Evolutionary conservation across 2,329 filamentous ascomycete species (phyloP), one percentile per base, ranked within the genome.

Genomic region (Mycosphaerella arachidis): DNA sequence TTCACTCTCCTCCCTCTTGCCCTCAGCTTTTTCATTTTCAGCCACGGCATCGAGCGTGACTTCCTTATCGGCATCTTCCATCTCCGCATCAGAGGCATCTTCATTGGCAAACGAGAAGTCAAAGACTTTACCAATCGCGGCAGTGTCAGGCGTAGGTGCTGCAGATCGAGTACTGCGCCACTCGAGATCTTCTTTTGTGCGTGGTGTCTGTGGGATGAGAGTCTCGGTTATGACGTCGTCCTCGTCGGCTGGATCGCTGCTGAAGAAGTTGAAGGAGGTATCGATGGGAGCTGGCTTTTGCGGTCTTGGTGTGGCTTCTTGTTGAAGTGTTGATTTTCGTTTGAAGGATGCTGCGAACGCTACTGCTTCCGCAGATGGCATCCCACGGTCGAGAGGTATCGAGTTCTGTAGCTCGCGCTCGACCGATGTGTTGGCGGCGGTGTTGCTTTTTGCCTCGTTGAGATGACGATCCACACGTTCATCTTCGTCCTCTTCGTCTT

Each of bases 91-190:
- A 8, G 80, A 77, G 1, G 79, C 77, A 46, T 77, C 77, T 61
- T 81, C 80, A 10, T 72, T 74, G 0, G 77, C 74, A 53, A 82
- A 79, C 1, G 79, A 77, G 60, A 82, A 82, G 58, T 82, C 79
- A 0, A 82, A 75, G 2, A 73, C 70, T n/a, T 85, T 84, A 45
- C 81, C 86, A 1, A 90, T 86, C 61, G 92, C 86, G 1, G 91
- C 91, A 0, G 94, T 97, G 71, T 99, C 94, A 0, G 94, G 94
- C 0, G 94, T 99, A 0, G 94, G 94, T 2, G 94, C 94, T 6
- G 92, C 92, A 72, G 92, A 97, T 58, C 94, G 84, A n/a, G 90
- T 72, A 54, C 84, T 84, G 63, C 92, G 84, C 76, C 81, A 85
- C 67, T 91, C 87, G 31, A 93, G 79, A 66, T 97, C 93, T 66